Percentiles rank a stretch among this genome's conserved stretches.
Evolutionary conservation across 345 rosid genomes (phyloP).

Genomic region (Eucalyptus regnans): DNA sequence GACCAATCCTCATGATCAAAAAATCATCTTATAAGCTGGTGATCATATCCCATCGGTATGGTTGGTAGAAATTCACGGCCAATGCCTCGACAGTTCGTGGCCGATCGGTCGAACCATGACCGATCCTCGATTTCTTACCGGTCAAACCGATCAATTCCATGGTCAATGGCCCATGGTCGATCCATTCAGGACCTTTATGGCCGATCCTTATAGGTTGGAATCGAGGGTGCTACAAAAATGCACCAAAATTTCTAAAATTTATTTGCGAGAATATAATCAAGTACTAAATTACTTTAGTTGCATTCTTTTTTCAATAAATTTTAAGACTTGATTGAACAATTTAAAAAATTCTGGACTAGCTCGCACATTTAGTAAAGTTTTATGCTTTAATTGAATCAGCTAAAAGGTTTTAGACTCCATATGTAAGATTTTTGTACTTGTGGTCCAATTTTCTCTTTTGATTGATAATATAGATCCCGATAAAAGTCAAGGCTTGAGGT

Average conservation of each 20-base stretch:
- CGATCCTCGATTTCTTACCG: accelerated
- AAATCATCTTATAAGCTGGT: too few species aligned
- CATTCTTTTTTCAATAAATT: not conserved
- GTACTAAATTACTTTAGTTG: not conserved
- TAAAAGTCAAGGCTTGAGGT: not conserved
- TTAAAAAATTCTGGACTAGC: not conserved
- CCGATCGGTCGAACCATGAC: too few species aligned
- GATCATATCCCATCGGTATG: too few species aligned
- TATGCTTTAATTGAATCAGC: not conserved
- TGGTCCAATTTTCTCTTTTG: not conserved
- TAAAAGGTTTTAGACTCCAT: not conserved
- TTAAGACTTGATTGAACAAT: not conserved
- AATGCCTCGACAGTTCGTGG: accelerated
- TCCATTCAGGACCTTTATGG: too few species aligned
- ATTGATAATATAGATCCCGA: not conserved
- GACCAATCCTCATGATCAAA: too few species aligned
- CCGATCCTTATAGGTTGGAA: accelerated
- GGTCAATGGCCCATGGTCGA: too few species aligned
- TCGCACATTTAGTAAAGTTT: not conserved
- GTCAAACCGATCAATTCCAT: too few species aligned
- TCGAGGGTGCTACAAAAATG: too few species aligned
- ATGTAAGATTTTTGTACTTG: not conserved
- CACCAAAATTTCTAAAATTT: not conserved
- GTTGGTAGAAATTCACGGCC: too few species aligned
- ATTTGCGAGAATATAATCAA: not conserved